These are phyloP conservation scores for Cotoneaster glaucophyllus DNA, from an alignment of 306 rosid genomes.

Conservation along the genomic window DNA sequence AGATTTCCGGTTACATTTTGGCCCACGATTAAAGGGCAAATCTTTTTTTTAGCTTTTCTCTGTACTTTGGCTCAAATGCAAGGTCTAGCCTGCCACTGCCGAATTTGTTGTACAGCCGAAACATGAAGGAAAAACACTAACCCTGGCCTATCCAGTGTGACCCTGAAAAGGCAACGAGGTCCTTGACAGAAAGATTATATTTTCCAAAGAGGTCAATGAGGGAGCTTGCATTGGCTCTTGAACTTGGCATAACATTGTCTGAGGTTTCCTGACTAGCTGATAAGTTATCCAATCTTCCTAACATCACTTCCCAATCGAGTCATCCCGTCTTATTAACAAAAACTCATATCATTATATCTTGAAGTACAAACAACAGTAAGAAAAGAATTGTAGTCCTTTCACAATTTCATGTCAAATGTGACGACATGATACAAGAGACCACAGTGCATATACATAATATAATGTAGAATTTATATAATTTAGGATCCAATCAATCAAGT, in stretches of 20 bases:
- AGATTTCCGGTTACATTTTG: conserved; percentile 68
- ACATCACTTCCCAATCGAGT: conserved; percentile 70
- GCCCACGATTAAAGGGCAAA: conserved; percentile 58
- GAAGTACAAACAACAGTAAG: not conserved
- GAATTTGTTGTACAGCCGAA: conserved; percentile 76
- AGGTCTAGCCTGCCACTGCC: conserved; percentile 76
- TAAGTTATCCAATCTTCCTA: conserved; percentile 85
- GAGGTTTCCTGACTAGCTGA: conserved; percentile 64
- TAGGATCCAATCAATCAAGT: no score
- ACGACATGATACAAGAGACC: not conserved
- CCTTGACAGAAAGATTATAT: conserved; percentile 43
- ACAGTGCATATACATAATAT: not conserved
- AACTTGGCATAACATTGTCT: conserved; percentile 71
- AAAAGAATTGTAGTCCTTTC: not conserved
- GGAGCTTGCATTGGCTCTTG: conserved; percentile 65
- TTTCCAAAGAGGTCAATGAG: conserved; percentile 55
- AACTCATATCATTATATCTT: not conserved
- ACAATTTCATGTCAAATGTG: not conserved
- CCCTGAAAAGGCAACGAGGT: conserved; percentile 83
- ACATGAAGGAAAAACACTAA: conserved; percentile 89
- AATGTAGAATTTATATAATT: no score
- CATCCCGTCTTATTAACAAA: conserved; percentile 62
- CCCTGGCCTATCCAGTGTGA: conserved; percentile 80
- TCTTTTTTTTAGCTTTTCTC: conserved; percentile 43
- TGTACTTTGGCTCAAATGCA: conserved; percentile 39